Evolutionary conservation across 139 green algal species (phyloP), one percentile per base, ranked within the genome.

Genomic region (Deuterostichococcus epilithicus): DNA sequence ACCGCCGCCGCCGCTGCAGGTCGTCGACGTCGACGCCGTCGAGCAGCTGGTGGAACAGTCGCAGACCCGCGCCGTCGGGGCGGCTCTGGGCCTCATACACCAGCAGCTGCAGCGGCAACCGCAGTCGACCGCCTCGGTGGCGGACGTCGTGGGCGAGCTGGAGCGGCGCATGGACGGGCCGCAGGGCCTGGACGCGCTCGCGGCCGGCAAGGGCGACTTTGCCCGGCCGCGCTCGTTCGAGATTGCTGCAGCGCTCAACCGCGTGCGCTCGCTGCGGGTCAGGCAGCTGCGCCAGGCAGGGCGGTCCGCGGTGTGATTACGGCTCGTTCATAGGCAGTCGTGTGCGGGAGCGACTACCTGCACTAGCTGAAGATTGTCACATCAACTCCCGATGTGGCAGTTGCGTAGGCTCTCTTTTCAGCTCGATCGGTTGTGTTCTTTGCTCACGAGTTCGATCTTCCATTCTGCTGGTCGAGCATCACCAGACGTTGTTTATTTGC

Each of bases 171-270:
- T 88, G 33, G 81, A 89, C 32, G 22, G 44, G 13, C 59, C 85
- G 75, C 77, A 88, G 81, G 88, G 88, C 1, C 22, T 92, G 65
- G 88, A 90, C 65, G 75, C 71, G 26, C 47, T 92, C 26, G 67
- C 82, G 0, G 75, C 77, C 4, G 44, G 71, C 13, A 36, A 66
- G n/a, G 87, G 89, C 47, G 83, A 88, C 60, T 75, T 89, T 59
- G 88, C 87, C 0, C 76, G 89, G 3, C 89, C 89, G 5, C 74
- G 89, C 1, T 39, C 71, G 3, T 88, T 91, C 72, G 89, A 94
- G 76, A 38, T 94, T 42, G 89, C 84, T 6, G 89, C 87, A 42
- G 89, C 89, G 1, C 8, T 93, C n/a, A 94, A 94, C 72, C 70
- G 89, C 0, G 72, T 94, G 38, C 80, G 89, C 30, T 86, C 70